These are phyloP conservation scores for Lactuca sativa DNA, from an alignment of 129 eudicot genomes.

Conservation along the genomic window DNA sequence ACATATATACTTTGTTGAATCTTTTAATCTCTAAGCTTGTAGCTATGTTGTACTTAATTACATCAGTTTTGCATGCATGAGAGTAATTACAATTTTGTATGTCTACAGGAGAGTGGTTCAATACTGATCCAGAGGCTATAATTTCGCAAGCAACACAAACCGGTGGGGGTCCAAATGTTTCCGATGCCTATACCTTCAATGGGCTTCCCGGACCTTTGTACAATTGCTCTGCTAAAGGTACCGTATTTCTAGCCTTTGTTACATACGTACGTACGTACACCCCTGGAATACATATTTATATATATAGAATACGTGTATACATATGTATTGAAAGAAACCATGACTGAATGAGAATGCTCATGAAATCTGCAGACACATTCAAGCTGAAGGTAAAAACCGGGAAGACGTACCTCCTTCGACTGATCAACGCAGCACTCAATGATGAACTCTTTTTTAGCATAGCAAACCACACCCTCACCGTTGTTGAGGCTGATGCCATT, in stretches of 20 bases:
- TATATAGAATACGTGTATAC: too few relatives aligned
- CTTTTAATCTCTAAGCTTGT: too few relatives aligned
- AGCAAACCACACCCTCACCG: slow-evolving; percentile 40
- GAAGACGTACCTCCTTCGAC: slow-evolving; percentile 40
- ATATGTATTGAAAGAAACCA: too few relatives aligned
- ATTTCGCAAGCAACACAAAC: slow-evolving; percentile 54
- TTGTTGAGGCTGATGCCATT: slow-evolving; percentile 43
- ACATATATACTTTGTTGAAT: too few relatives aligned
- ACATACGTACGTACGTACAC: too few relatives aligned
- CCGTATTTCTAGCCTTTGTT: slow-evolving; percentile 5
- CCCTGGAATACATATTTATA: too few relatives aligned
- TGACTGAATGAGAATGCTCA: not conserved
- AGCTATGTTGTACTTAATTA: too few relatives aligned
- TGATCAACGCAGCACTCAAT: slow-evolving; percentile 30
- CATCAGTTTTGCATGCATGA: not conserved
- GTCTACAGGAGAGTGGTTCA: slow-evolving; percentile 65
- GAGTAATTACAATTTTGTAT: not conserved
- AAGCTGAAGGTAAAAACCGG: slow-evolving; percentile 37
- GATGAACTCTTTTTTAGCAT: slow-evolving; percentile 28
- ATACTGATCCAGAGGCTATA: slow-evolving; percentile 57
- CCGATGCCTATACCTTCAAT: slow-evolving; percentile 36
- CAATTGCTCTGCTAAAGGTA: slow-evolving; percentile 32
- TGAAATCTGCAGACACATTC: slow-evolving; percentile 31
- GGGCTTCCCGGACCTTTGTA: slow-evolving; percentile 35
- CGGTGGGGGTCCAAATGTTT: slow-evolving; percentile 68